Evolutionary conservation across 2,329 filamentous ascomycete species (phyloP).

Genomic region (Pseudogymnoascus sp.): DNA sequence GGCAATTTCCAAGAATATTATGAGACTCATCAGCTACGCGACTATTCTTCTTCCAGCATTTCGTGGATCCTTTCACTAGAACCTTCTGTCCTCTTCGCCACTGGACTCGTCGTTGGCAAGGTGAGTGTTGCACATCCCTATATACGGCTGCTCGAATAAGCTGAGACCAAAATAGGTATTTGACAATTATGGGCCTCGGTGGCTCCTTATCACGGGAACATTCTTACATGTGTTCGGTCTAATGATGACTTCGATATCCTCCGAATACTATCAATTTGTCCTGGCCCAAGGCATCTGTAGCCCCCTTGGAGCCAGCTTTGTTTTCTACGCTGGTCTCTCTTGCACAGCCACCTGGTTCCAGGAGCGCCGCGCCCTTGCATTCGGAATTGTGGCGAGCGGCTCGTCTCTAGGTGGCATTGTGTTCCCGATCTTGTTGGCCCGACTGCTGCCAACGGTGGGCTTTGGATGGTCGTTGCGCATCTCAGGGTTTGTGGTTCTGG

Average conservation of each 20-base stretch:
- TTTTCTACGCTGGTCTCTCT: constrained; percentile 31
- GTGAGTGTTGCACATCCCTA: background rate
- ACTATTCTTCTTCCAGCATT: constrained; percentile 44
- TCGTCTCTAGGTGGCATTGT: constrained; percentile 45
- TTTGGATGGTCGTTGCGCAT: constrained; percentile 50
- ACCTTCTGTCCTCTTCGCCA: constrained; percentile 25
- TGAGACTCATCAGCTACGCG: constrained; percentile 37
- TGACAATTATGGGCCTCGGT: constrained; percentile 19
- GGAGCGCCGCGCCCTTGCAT: constrained; percentile 37
- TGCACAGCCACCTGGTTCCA: constrained; percentile 38
- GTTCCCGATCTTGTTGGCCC: constrained; percentile 47
- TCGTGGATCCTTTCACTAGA: constrained; percentile 54
- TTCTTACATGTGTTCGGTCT: constrained; percentile 30
- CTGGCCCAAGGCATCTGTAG: constrained; percentile 33
- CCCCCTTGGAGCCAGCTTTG: constrained; percentile 31
- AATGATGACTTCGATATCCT: constrained; percentile 30
- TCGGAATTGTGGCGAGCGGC: constrained; percentile 40
- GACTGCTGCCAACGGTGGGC: constrained; percentile 42
- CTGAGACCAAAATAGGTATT: background rate
- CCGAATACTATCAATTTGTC: constrained; percentile 33
- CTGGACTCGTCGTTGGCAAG: background rate
- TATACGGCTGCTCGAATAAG: background rate
- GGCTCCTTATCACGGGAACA: constrained; percentile 18
- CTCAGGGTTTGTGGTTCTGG: constrained; percentile 43
- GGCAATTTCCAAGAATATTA: constrained; percentile 48